Conservation (phyloP, 2,329 filamentous ascomycete species). For the Pestalotiopsis sp. region DNA sequence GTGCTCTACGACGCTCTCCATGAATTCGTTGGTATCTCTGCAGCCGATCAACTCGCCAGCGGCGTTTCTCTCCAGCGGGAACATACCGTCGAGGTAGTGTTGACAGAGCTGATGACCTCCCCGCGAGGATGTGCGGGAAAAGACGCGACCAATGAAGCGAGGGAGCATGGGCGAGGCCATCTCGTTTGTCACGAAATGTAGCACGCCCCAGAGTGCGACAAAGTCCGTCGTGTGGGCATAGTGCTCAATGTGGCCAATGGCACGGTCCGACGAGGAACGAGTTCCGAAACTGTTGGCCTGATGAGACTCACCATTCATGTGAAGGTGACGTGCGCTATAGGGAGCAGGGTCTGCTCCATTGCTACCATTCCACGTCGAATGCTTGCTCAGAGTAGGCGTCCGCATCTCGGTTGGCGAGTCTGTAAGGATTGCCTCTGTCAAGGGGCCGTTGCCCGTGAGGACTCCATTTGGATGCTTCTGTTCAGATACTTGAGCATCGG, state of each 20-base stretch:
- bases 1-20: conserved; percentile 58
- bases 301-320: conserved; percentile 24
- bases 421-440: conserved; percentile 36
- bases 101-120: conserved; percentile 63
- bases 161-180: conserved; percentile 50
- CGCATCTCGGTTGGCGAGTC: conserved; percentile 31
- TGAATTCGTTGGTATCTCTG: conserved; percentile 58
- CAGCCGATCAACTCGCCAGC: conserved; percentile 44
- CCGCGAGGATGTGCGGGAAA: conserved; percentile 50
- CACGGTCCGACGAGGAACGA: conserved; percentile 43
- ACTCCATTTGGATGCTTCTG: conserved; percentile 32
- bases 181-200: conserved; percentile 63
- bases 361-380: background rate
- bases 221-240: conserved; percentile 77
- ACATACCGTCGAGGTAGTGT: conserved; percentile 66
- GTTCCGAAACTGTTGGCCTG: conserved; percentile 18
- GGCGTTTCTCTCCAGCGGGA: conserved; percentile 50
- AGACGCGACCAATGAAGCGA: conserved; percentile 65
- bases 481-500: conserved; percentile 44
- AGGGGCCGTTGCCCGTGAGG: conserved; percentile 34
- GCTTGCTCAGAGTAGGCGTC: background rate
- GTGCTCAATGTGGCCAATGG: conserved; percentile 76
- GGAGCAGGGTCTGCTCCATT: conserved; percentile 11
- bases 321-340: conserved; percentile 36
- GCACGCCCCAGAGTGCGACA: conserved; percentile 73